These are phyloP conservation scores for Antrodiella citrinella DNA, from an alignment of 768 basidiomycete genomes.

Conservation along the genomic window DNA sequence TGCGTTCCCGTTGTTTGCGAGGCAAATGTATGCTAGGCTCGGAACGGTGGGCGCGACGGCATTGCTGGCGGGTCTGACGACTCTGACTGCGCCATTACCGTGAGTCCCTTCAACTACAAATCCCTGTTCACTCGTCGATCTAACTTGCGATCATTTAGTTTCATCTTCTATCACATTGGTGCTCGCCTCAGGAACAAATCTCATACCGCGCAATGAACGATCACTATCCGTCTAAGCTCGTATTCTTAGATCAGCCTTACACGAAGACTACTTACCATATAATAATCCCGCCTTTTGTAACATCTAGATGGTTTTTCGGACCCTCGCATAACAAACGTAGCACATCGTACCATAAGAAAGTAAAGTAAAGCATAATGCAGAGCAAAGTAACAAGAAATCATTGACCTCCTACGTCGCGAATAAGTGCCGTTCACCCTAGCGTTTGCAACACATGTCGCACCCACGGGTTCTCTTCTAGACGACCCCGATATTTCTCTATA, in stretches of 20 bases:
- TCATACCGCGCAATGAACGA: too few relatives aligned
- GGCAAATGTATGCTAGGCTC: constrained; percentile 31
- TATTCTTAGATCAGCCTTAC: too few relatives aligned
- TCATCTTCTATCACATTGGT: constrained; percentile 41
- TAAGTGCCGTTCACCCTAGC: constrained; percentile 6
- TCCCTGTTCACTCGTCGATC: too few relatives aligned
- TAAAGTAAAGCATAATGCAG: background rate
- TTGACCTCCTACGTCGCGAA: too few relatives aligned
- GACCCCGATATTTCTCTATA: constrained; percentile 56
- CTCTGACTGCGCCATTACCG: constrained; percentile 30
- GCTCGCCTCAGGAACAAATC: constrained; percentile 35
- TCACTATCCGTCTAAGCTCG: too few relatives aligned
- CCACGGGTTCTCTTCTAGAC: constrained; percentile 78
- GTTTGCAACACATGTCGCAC: constrained; percentile 46
- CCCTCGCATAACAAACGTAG: too few relatives aligned
- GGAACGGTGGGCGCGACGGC: constrained; percentile 32
- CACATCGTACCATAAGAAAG: too few relatives aligned
- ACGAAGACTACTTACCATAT: too few relatives aligned
- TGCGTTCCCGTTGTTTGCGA: constrained; percentile 34
- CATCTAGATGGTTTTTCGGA: too few relatives aligned
- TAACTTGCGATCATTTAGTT: constrained; percentile 25
- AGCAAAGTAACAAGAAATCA: background rate
- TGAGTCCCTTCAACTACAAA: constrained; percentile 14
- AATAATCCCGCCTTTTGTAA: too few relatives aligned
- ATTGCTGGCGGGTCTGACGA: constrained; percentile 32